Percentiles rank a stretch among this genome's conserved stretches.
Evolutionary conservation across 2,329 filamentous ascomycete genomes (phyloP).

Genomic region (Elsinoe perseae): DNA sequence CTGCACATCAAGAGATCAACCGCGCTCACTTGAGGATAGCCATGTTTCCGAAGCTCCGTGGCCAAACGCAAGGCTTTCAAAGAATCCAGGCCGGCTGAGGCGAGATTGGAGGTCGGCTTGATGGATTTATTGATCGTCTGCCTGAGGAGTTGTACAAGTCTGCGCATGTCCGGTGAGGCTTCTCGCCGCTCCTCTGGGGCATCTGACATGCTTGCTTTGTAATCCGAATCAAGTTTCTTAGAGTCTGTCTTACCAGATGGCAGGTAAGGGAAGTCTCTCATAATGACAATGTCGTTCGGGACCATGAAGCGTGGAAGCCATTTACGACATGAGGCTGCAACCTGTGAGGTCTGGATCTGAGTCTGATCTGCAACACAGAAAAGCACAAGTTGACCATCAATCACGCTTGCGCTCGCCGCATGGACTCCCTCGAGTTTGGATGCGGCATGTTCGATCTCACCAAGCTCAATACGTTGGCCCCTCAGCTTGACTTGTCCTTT

Average conservation of each 20-base stretch:
- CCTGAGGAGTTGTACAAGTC: slow-evolving; percentile 24
- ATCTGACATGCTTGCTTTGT: slow-evolving; percentile 46
- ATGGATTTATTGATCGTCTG: slow-evolving; percentile 15
- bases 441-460: slow-evolving; percentile 57
- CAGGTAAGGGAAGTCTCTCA: slow-evolving; percentile 61
- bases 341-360: slow-evolving; percentile 33
- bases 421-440: slow-evolving; percentile 54
- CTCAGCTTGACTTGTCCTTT: slow-evolving; percentile 79
- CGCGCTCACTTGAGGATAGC: slow-evolving; percentile 48
- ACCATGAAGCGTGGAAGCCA: slow-evolving; percentile 84
- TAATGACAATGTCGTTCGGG: slow-evolving; percentile 61
- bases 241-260: slow-evolving; percentile 74
- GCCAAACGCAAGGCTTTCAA: slow-evolving; percentile 56
- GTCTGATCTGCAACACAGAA: slow-evolving; percentile 56
- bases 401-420: slow-evolving; percentile 57
- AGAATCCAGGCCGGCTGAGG: slow-evolving; percentile 58
- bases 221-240: slow-evolving; percentile 35
- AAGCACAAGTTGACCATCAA: slow-evolving; percentile 61
- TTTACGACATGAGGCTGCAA: slow-evolving; percentile 55
- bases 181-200: background rate
- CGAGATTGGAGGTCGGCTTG: slow-evolving; percentile 37
- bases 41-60: slow-evolving; percentile 52
- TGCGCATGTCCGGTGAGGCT: slow-evolving; percentile 28
- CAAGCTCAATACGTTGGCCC: slow-evolving; percentile 74
- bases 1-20: slow-evolving; percentile 54